These are phyloP conservation scores for Acephala macrosclerotiorum DNA, from an alignment of 2,329 filamentous ascomycete species.

Conservation along the genomic window DNA sequence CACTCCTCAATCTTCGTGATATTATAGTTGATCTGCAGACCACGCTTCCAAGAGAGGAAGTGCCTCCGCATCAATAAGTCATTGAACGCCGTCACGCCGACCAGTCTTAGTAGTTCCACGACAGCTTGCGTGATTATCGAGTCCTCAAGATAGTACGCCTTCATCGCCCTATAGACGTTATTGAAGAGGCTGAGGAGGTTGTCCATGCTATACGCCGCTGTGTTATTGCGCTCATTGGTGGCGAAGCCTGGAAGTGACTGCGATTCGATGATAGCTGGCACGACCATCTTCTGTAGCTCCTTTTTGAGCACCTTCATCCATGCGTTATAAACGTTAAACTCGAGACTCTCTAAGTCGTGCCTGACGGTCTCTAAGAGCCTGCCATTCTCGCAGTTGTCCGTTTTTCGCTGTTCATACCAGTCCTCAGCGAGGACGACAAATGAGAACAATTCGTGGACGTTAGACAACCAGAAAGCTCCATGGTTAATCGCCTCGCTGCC, in stretches of 20 bases:
- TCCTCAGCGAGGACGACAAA: slow-evolving; percentile 99
- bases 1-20: slow-evolving; percentile 99
- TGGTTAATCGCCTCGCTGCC: slow-evolving; percentile 97
- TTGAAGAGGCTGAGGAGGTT: slow-evolving; percentile 95
- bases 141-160: slow-evolving; percentile 96
- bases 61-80: slow-evolving; percentile 97
- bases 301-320: slow-evolving; percentile 99
- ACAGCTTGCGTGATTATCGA: slow-evolving; percentile 95
- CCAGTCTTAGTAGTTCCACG: slow-evolving; percentile 89
- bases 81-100: slow-evolving; percentile 98
- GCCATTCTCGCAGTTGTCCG: slow-evolving; percentile 99
- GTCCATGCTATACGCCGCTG: slow-evolving; percentile 96
- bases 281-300: slow-evolving; percentile 99
- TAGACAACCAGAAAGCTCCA: slow-evolving; percentile 97
- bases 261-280: slow-evolving; percentile 98
- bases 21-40: slow-evolving; percentile 99
- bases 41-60: slow-evolving; percentile 99
- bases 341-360: slow-evolving; percentile 95
- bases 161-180: slow-evolving; percentile 98
- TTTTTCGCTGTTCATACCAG: slow-evolving; percentile 99
- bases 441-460: slow-evolving; percentile 99
- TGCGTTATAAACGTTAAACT: slow-evolving; percentile 99
- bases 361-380: slow-evolving; percentile 97
- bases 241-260: slow-evolving; percentile 98
- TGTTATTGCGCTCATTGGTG: slow-evolving; percentile 97